Conservation (phyloP, 176 grass and related monocot species). For the Poa annua region DNA sequence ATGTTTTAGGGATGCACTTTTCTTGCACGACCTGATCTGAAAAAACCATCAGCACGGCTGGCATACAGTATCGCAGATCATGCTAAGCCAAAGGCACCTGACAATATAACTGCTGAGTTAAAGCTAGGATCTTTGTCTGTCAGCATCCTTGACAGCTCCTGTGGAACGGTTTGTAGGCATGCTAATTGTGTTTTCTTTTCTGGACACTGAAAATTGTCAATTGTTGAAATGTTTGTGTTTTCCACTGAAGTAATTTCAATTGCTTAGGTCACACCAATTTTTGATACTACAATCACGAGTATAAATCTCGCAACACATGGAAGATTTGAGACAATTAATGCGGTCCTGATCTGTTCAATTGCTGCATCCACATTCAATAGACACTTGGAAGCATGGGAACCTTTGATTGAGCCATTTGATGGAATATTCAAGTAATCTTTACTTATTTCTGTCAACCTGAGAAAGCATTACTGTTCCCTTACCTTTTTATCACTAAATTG, state of each 20-base stretch:
- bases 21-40: constrained; percentile 87
- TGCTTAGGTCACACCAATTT: constrained; percentile 83
- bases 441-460: constrained; percentile 13
- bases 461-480: constrained; percentile 5
- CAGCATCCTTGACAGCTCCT: constrained; percentile 83
- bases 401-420: constrained; percentile 98
- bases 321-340: constrained; percentile 86
- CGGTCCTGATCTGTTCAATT: constrained; percentile 92
- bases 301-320: constrained; percentile 97
- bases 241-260: constrained; percentile 19
- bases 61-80: constrained; percentile 86
- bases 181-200: constrained; percentile 27
- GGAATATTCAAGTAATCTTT: constrained; percentile 93
- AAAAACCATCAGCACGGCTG: constrained; percentile 77
- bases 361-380: constrained; percentile 96
- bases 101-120: constrained; percentile 85
- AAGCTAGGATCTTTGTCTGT: constrained; percentile 87
- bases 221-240: constrained; percentile 22
- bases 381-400: constrained; percentile 96
- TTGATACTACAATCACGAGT: constrained; percentile 80
- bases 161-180: constrained; percentile 72
- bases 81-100: constrained; percentile 81
- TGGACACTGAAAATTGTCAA: constrained; percentile 11
- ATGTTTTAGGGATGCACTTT: constrained; percentile 83
- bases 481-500: constrained; percentile 39